Conservation (phyloP, 2,329 filamentous ascomycete species). For the Lasiodiplodia sp. region DNA sequence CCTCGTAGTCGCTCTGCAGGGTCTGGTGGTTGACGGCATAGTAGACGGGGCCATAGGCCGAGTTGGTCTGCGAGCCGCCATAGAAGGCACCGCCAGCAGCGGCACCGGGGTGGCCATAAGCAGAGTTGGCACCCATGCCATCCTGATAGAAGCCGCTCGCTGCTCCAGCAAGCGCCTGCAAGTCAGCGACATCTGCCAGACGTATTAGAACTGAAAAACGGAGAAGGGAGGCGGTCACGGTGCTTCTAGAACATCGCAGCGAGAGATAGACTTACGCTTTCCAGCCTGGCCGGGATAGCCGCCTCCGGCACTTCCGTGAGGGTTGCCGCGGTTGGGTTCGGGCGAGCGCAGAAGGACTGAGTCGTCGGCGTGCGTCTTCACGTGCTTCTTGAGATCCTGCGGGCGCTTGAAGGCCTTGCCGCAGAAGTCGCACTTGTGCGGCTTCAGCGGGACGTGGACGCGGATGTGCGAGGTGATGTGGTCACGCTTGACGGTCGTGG, state of each 20-base stretch:
- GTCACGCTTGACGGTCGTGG: constrained; percentile 96
- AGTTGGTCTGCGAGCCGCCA: constrained; percentile 60
- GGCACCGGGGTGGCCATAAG: constrained; percentile 60
- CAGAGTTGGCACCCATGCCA: constrained; percentile 44
- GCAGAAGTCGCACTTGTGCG: constrained; percentile 98
- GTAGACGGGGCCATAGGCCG: constrained; percentile 74
- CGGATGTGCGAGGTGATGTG: constrained; percentile 99
- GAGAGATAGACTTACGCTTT: constrained; percentile 47
- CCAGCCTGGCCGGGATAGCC: constrained; percentile 45
- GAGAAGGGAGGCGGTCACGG: constrained; percentile 14
- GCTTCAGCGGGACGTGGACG: constrained; percentile 98
- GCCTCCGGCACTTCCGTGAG: constrained; percentile 42
- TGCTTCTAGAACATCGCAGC: constrained; percentile 15
- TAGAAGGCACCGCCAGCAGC: constrained; percentile 58
- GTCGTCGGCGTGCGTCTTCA: constrained; percentile 98
- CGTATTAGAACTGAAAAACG: constrained; percentile 44
- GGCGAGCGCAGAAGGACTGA: constrained; percentile 75
- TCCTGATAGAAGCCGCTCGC: constrained; percentile 59
- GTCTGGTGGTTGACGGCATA: constrained; percentile 75
- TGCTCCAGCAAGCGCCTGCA: constrained; percentile 58
- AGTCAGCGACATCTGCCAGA: constrained; percentile 52
- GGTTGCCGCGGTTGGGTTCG: constrained; percentile 60
- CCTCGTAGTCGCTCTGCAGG: constrained; percentile 72
- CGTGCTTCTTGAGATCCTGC: constrained; percentile 98
- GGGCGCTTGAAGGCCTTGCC: constrained; percentile 99